These are phyloP conservation scores for Zygoascus biomembranicola DNA, from an alignment of 805 yeast species.

Conservation along the genomic window DNA sequence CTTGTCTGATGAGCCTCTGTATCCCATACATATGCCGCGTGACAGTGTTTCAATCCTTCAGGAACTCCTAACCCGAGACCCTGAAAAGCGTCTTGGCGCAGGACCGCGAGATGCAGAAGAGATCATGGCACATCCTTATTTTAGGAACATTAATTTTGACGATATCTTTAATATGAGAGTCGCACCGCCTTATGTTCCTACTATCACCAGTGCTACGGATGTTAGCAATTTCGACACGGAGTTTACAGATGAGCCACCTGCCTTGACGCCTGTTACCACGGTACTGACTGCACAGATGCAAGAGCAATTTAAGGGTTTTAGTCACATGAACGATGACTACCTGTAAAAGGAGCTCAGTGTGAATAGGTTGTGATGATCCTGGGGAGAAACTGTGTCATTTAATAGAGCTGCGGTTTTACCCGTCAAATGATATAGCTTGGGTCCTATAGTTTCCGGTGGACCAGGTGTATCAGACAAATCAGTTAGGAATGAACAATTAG, in stretches of 20 bases:
- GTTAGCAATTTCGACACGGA: slow-evolving; percentile 90
- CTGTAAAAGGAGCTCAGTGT: neutral
- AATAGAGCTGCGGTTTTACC: too few species aligned
- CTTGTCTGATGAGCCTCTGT: slow-evolving; percentile 89
- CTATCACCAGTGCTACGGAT: slow-evolving; percentile 78
- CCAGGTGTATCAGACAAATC: too few species aligned
- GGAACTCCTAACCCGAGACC: slow-evolving; percentile 84
- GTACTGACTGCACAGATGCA: slow-evolving; percentile 80
- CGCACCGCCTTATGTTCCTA: slow-evolving; percentile 87
- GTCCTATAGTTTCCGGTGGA: too few species aligned
- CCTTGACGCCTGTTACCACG: slow-evolving; percentile 89
- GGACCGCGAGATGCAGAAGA: slow-evolving; percentile 86
- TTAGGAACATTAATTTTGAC: slow-evolving; percentile 82
- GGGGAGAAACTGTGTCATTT: too few species aligned
- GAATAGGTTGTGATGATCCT: too few species aligned
- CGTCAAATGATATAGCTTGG: too few species aligned
- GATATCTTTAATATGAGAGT: slow-evolving; percentile 66
- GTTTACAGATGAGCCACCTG: slow-evolving; percentile 89
- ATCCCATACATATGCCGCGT: slow-evolving; percentile 95
- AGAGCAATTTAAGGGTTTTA: slow-evolving; percentile 95
- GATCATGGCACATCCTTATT: slow-evolving; percentile 92
- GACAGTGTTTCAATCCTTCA: slow-evolving; percentile 93
- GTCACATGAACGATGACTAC: slow-evolving; percentile 41
- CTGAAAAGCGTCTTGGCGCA: slow-evolving; percentile 72
- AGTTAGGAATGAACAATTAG: too few species aligned